Base-by-base conservation (phyloP, 2,329 filamentous ascomycete genomes). In the Fusarium praegraminearum region DNA sequence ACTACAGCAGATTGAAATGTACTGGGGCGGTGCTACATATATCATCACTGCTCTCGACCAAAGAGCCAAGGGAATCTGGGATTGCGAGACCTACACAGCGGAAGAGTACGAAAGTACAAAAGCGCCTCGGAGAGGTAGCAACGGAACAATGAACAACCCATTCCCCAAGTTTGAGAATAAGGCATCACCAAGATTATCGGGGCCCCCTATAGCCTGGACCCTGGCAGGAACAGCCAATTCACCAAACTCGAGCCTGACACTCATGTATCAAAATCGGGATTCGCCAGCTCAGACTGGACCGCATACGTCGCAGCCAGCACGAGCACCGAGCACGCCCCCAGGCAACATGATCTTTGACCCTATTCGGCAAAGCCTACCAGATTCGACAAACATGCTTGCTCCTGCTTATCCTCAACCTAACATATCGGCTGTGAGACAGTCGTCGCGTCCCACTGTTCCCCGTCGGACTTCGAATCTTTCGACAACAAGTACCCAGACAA, bases 171-270 rank as follows among this genome's bases (percentile, higher is more conserved):
- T 84, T 7, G 82, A 85, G 40, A 80, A 81, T 33, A 80, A 83
- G 1, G 76, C 83, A 1, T 86, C 86, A 1, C 86, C 87, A 1
- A 85, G 83, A 52, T 80, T 82, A 40, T 57, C 72, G 6, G 76
- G 78, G 2, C 81, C 82, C 11, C 83, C 82, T 1, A 93, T 97
- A 62, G 93, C 93, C 2, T 97, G 92, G 91, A 94, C 93, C 10
- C 81, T 97, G n/a, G 93, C 93, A 0, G 93, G 93, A 16, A 95
- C 91, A 2, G 94, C 93, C 57, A 93, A 97, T 75, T 96, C 93
- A 5, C 91, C 93, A 2, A 94, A 90, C 67, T 93, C 93, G 0
- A 96, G 93, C 75, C 82, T 97, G 7, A 94, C 93, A 1, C 86
- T 95, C 58, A 87, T 97, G 76, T 97, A 93, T 76, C 90, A 92